Conservation (phyloP, 495 filamentous ascomycete species). For the Aspergillus sclerotioniger region DNA sequence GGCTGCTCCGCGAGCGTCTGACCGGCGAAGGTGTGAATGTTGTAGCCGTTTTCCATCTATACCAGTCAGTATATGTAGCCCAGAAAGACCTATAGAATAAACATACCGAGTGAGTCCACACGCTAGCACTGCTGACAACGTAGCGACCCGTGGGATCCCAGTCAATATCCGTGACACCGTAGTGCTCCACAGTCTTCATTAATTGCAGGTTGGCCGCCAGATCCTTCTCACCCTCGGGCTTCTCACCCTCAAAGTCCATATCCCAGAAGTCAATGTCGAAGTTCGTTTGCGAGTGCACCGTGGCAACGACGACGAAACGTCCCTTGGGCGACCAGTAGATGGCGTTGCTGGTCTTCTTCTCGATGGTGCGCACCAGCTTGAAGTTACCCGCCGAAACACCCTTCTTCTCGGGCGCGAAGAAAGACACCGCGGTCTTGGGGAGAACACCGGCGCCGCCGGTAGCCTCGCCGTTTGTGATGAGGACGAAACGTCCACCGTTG, state of each 20-base stretch:
- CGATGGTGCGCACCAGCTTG: slow-evolving; percentile 86
- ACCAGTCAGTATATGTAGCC: background rate
- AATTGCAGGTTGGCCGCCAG: slow-evolving; percentile 89
- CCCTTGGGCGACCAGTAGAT: slow-evolving; percentile 99
- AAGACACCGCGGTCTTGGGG: slow-evolving; percentile 92
- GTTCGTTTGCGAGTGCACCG: slow-evolving; percentile 85
- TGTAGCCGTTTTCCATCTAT: slow-evolving; percentile 98
- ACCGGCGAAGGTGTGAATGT: slow-evolving; percentile 94
- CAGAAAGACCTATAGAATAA: background rate
- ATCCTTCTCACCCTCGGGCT: slow-evolving; percentile 87
- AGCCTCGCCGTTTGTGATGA: slow-evolving; percentile 91
- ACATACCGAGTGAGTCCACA: slow-evolving; percentile 93
- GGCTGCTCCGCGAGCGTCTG: slow-evolving; percentile 85
- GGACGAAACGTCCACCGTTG: slow-evolving; percentile 92
- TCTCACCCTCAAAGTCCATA: slow-evolving; percentile 96
- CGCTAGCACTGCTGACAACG: slow-evolving; percentile 84
- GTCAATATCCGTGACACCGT: slow-evolving; percentile 94
- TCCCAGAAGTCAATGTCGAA: slow-evolving; percentile 98
- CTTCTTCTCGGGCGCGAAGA: slow-evolving; percentile 98
- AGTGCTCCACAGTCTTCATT: slow-evolving; percentile 91
- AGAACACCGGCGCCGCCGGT: slow-evolving; percentile 72
- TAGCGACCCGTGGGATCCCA: slow-evolving; percentile 97
- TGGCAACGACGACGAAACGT: slow-evolving; percentile 88
- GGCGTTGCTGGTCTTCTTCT: slow-evolving; percentile 98
- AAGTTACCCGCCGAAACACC: slow-evolving; percentile 78